A percentile compares a stretch with the other conserved stretches of the same genome.
phyloP scores from a whole-genome alignment of 257 asterid species.

The Nicotiana noctiflora region DNA sequence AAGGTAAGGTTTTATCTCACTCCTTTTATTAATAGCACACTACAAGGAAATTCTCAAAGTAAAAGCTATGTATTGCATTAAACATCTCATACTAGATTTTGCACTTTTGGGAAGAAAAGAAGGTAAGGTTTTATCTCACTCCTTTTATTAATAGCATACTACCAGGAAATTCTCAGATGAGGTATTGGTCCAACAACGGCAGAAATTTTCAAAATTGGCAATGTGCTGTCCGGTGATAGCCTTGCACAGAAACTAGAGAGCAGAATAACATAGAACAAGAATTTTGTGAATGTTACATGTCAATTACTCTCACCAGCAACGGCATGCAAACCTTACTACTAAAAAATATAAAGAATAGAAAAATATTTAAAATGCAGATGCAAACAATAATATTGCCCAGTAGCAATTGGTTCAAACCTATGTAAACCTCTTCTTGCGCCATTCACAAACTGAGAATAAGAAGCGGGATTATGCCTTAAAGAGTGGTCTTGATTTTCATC shows the following conservation, averaged over 20 bases:
- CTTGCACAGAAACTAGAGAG: not conserved
- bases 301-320: not conserved
- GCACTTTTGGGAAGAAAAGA: not conserved
- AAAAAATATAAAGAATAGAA: not conserved
- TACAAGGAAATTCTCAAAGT: not conserved
- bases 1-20: not conserved
- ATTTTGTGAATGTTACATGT: not conserved
- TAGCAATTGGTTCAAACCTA: slow-evolving; percentile 46
- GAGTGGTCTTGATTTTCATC: slow-evolving; percentile 45
- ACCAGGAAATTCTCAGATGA: not conserved
- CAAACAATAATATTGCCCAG: slow-evolving; percentile 4
- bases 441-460: slow-evolving; percentile 40
- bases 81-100: not conserved
- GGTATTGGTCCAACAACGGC: not conserved
- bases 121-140: not conserved
- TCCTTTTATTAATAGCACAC: not conserved
- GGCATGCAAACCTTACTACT: not conserved
- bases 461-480: slow-evolving; percentile 47
- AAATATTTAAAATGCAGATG: not conserved
- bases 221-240: not conserved
- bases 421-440: slow-evolving; percentile 66
- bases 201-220: not conserved
- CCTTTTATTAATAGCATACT: not conserved
- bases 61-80: not conserved
- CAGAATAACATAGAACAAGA: not conserved